Evolutionary conservation across 495 filamentous ascomycete genomes (phyloP), one percentile per base, ranked within the genome.

Genomic region (Talaromyces adpressus): DNA sequence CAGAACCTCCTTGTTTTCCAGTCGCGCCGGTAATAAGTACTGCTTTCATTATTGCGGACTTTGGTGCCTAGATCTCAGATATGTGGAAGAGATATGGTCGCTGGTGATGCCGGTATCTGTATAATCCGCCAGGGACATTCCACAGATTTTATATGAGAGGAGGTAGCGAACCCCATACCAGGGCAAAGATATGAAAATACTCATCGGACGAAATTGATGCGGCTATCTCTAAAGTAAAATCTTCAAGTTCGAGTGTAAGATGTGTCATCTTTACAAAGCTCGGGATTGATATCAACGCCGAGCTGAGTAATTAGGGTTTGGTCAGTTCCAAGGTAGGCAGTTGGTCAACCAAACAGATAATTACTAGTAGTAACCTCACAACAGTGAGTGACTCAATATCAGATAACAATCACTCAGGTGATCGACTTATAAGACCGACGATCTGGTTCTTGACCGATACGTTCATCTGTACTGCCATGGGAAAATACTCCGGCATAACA

Each of bases 1-100:
- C 72, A 12, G 82, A 78, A 29, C 85, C 81, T 62, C 90, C 89
- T 72, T 92, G 90, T 65, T 89, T 83, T 69, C 88, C 88, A 1
- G 87, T 92, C 4, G 87, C 89, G 20, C 89, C 89, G 22, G 87
- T 85, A 62, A 92, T 71, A 52, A 90, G 80, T 59, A 89, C 68
- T n/a, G 75, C 63, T 5, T 63, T 32, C 62, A 68, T 67, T 1
- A 29, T 54, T 39, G 34, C 12, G 2, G 34, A 14, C 2, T 12
- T 39, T 39, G 1, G 3, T 11, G 11, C 12, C 9, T 32, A 11
- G 7, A 32, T 32, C 1, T 32, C 34, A 14, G 1, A 39, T 39
- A 39, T 39, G 34, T 39, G 34, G 11, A 3, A 39, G 34, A 12
- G 34, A 39, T 39, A 12, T 39, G 9, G 34, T 14, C 3, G 34